A percentile compares a stretch with the other conserved stretches of the same genome.
phyloP scores from a whole-genome alignment of 306 rosid genomes.

The Senna tora region DNA sequence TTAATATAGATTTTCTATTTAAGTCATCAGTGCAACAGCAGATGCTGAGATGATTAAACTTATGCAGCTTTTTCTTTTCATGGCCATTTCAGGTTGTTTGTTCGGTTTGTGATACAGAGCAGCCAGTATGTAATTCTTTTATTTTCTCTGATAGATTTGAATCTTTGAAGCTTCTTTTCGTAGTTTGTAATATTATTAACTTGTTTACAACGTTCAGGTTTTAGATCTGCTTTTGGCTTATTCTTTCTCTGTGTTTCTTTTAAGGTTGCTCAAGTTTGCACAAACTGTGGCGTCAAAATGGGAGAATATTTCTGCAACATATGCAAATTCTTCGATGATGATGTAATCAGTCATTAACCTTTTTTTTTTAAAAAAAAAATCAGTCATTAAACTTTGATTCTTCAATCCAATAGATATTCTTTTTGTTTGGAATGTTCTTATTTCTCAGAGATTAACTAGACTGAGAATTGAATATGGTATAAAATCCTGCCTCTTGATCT shows the following conservation, averaged over 20 bases:
- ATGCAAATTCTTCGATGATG: slow-evolving; percentile 90
- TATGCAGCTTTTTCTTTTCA: slow-evolving; percentile 1
- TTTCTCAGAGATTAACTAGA: slow-evolving; percentile 25
- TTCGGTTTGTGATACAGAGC: slow-evolving; percentile 94
- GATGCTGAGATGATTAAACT: not conserved
- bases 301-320: slow-evolving; percentile 92
- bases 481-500: slow-evolving; percentile 20
- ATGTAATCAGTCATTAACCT: slow-evolving; percentile 53
- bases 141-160: not conserved
- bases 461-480: slow-evolving; percentile 28
- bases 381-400: slow-evolving; percentile 6
- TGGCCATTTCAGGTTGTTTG: slow-evolving; percentile 79
- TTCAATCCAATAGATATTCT: slow-evolving; percentile 28
- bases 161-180: slow-evolving; percentile 5
- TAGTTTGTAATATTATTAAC: not conserved
- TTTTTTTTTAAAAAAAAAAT: too few species aligned
- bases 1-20: not conserved
- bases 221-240: slow-evolving; percentile 14
- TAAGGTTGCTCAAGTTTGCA: slow-evolving; percentile 83
- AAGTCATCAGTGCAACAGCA: not conserved
- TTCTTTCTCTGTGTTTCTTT: slow-evolving; percentile 6
- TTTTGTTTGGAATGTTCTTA: not conserved
- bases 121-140: slow-evolving; percentile 61
- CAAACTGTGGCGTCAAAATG: slow-evolving; percentile 90
- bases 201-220: not conserved